Evolutionary conservation across 495 filamentous ascomycete species (phyloP).

Genomic region (Podospora conica): DNA sequence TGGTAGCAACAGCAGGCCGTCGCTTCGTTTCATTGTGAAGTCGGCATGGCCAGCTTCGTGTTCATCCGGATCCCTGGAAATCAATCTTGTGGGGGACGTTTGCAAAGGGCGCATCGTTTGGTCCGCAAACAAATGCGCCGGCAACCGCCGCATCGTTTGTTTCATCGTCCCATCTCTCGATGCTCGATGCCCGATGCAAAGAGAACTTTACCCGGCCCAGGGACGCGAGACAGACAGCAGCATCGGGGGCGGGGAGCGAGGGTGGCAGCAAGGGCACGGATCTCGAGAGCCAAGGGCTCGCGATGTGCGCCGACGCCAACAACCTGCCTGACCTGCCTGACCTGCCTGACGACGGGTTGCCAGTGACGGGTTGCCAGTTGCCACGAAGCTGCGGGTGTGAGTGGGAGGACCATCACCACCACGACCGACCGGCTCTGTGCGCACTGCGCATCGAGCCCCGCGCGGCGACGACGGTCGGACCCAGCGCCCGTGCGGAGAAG

Average conservation of each 20-base stretch:
- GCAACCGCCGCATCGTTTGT: not conserved
- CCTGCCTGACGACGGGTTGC: not conserved
- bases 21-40: not conserved
- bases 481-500: conserved; percentile 9
- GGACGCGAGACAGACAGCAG: not conserved
- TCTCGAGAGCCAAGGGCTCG: not conserved
- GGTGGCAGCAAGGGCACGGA: not conserved
- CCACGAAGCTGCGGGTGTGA: too few species aligned
- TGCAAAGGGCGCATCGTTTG: not conserved
- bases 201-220: not conserved
- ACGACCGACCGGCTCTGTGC: not conserved
- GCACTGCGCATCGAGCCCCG: not conserved
- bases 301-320: too few species aligned
- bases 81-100: not conserved
- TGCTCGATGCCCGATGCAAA: too few species aligned
- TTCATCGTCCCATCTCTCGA: not conserved
- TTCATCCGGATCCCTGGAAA: not conserved
- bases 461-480: not conserved
- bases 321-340: too few species aligned
- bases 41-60: not conserved
- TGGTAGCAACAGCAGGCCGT: not conserved
- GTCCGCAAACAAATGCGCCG: not conserved
- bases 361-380: too few species aligned
- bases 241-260: not conserved
- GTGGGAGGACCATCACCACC: not conserved